Base-by-base conservation (phyloP, 2,329 filamentous ascomycete species). In the Fusarium beomiforme region DNA sequence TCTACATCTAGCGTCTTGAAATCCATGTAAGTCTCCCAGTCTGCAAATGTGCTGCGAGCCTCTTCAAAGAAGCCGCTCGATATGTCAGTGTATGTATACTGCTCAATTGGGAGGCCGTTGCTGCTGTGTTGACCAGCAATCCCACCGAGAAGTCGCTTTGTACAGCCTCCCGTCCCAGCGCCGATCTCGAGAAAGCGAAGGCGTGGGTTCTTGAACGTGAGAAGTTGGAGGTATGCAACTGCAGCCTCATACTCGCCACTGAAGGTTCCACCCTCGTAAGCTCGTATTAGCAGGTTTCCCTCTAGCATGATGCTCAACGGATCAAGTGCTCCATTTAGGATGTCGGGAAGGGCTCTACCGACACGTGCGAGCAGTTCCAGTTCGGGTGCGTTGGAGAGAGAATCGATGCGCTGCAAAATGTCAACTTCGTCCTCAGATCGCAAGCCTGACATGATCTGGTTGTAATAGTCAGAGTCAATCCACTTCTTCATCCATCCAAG, bases 401-500 rank as follows among this genome's bases (percentile, higher is more conserved):
- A 46, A 21, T 58, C 58, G 19, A 58, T 61, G 2, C 51, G 51
- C 5, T 58, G 17, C 24, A 61, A 24, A 14, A 61, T 31, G 0
- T 8, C 9, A 6, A 58, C 51, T 16, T 61, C 58, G 5, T 61
- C 58, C 14, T 61, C 33, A 1, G 46, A 21, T 8, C 41, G 11
- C 17, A 61, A 24, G 1, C 33, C 58, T 39, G 58, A 58, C 58
- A 61, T 58, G 21, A 61, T 61, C 5, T 46, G 8, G 21, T 31
- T 31, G 41, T 58, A 46, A 31, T 61, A 58, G 6, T 61, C 26
- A 34, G 58, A 61, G 8, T 23, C 19, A 6, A 58, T 13, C 58
- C 58, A 61, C 26, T 58, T 61, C 29, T 58, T 58, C 51, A 61
- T 61, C 58, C 58, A 61, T 46, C 21, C 33, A 29, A 61, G 42